Evolutionary conservation across 495 filamentous ascomycete species (phyloP), one percentile per base, ranked within the genome.

Genomic region (Podospora pseudoanserina): DNA sequence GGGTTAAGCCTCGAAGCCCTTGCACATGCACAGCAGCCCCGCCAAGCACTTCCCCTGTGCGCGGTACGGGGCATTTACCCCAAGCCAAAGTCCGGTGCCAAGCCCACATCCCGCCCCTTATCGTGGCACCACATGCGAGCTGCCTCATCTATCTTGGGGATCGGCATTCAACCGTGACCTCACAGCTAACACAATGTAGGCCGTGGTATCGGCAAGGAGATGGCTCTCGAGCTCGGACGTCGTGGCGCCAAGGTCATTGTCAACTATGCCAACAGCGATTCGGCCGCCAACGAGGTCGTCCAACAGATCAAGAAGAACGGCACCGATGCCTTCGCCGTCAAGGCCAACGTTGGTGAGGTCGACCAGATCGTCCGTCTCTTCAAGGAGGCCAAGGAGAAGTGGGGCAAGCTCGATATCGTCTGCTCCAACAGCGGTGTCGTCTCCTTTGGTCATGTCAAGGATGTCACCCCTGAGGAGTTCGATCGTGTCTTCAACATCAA

Each of bases 401-500:
- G 92, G 69, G 77, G 79, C 68, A 76, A 75, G 67, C 78, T 96
- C 74, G 86, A 96, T 76, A 91, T 93, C 65, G 91, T 93, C 56
- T 83, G 88, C 71, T 87, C 84, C 74, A 92, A 92, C 82, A 82
- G 80, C 53, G 89, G 89, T 39, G 87, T 87, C 72, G 88, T 88
- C 75, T 82, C 82, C 44, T 89, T 85, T 80, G 83, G 84, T 73
- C 82, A 84, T 77, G 79, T 90, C 70, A 85, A 87, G 64, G 90
- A 94, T 67, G 87, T 93, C 49, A 92, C 91, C 1, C 83, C 87
- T 62, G 89, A 88, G 71, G 87, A 90, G 71, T 94, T 89, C 82
- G 91, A 94, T 78, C 82, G 85, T 55, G 88, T 94, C 65, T 92
- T 94, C 81, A 86, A 86, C 77, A 78, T 94, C 67, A 96, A 96